Percentiles rank a stretch among this genome's conserved stretches.
Conservation (phyloP, 768 basidiomycete species). For the Daedalea quercina region DNA sequence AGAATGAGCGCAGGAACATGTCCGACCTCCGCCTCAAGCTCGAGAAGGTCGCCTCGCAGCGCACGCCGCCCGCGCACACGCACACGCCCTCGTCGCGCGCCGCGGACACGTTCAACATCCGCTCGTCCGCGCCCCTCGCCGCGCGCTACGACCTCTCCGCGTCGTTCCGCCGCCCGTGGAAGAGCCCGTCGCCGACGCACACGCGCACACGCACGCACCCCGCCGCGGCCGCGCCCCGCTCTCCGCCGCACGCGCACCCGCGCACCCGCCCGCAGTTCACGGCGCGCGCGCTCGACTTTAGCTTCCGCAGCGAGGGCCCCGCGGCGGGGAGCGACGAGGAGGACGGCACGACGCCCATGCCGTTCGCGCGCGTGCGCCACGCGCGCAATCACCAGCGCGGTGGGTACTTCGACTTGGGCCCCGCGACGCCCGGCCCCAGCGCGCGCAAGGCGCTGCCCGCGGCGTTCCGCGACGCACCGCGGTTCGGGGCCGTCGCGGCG, state of each 20-base stretch:
- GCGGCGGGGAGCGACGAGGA: constrained; percentile 7
- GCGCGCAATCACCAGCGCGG: constrained; percentile 52
- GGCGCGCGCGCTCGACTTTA: too few relatives aligned
- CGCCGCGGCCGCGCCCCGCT: constrained; percentile 19
- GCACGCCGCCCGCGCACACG: constrained; percentile 5
- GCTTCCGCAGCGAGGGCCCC: too few relatives aligned
- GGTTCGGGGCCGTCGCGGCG: background rate
- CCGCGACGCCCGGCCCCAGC: constrained; percentile 14
- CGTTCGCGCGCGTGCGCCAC: constrained; percentile 9
- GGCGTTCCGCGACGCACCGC: constrained; percentile 24
- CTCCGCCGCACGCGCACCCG: constrained; percentile 34
- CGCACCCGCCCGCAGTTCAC: background rate
- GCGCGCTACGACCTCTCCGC: constrained; percentile 53
- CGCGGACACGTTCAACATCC: constrained; percentile 18
- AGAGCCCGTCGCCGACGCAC: constrained; percentile 20
- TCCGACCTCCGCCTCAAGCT: constrained; percentile 60
- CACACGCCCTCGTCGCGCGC: constrained; percentile 14
- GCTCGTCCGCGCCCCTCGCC: constrained; percentile 33
- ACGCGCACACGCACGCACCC: constrained; percentile 45
- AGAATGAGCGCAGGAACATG: constrained; percentile 35
- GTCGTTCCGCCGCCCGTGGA: constrained; percentile 46
- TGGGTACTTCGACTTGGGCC: constrained; percentile 41
- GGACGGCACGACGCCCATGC: constrained; percentile 19
- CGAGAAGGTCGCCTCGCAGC: constrained; percentile 47
- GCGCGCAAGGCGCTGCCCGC: constrained; percentile 45